Evolutionary conservation across 2,329 filamentous ascomycete genomes (phyloP).

Genomic region (Neocatenulostroma microsporum): DNA sequence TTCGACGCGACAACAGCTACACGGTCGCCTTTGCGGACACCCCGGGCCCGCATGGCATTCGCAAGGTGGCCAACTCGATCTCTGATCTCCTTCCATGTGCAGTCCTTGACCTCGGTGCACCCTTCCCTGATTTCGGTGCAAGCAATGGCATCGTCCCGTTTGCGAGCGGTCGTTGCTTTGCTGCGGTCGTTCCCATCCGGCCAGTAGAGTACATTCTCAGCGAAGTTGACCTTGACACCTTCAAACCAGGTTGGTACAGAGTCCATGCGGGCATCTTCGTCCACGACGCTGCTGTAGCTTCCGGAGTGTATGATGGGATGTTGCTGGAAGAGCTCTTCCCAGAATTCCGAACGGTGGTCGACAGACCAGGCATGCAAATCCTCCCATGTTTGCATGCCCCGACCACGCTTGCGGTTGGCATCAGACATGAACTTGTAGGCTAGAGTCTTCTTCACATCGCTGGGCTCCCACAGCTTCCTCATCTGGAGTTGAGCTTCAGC

Average conservation of each 20-base stretch:
- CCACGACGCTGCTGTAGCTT: conserved; percentile 46
- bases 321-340: conserved; percentile 54
- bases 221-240: conserved; percentile 66
- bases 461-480: conserved; percentile 41
- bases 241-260: conserved; percentile 68
- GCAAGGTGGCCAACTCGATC: conserved; percentile 51
- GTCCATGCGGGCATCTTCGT: conserved; percentile 63
- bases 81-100: conserved; percentile 63
- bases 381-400: conserved; percentile 57
- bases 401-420: conserved; percentile 51
- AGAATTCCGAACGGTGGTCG: conserved; percentile 56
- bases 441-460: conserved; percentile 39
- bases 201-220: conserved; percentile 70
- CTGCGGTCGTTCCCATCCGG: conserved; percentile 36
- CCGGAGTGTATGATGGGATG: conserved; percentile 58
- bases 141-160: conserved; percentile 64
- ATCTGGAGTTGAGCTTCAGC: conserved; percentile 21
- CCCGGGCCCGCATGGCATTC: conserved; percentile 58
- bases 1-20: conserved; percentile 70
- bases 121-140: conserved; percentile 67
- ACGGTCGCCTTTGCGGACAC: conserved; percentile 63
- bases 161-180: conserved; percentile 48
- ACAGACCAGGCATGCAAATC: conserved; percentile 66
- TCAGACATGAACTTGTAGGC: conserved; percentile 62
- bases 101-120: conserved; percentile 41